Base-by-base conservation (phyloP, 495 filamentous ascomycete species). In the Penicillium riverlandense region DNA sequence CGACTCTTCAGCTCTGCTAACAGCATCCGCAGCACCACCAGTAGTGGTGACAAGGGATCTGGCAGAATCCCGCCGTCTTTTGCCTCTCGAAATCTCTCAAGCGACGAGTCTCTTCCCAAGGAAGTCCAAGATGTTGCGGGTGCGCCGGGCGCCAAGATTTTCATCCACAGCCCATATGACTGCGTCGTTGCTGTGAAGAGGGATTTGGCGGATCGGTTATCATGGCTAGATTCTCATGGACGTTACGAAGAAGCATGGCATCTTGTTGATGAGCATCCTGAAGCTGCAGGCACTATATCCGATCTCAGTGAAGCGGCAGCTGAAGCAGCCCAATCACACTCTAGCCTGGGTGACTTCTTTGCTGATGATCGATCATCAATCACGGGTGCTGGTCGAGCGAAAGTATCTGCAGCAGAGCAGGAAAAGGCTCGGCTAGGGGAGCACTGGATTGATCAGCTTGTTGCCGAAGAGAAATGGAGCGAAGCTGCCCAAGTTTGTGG, bases 131-230 rank as follows among this genome's bases (percentile, higher is more conserved):
- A 73, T 45, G 55, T 71, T 36, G 56, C 68, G 12, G 61, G 63
- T 12, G 80, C 79, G 11, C 76, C 80, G 7, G 90, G 92, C 0
- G 76, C 90, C 48, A 97, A 96, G 53, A 87, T 98, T 22, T 96
- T 95, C 58, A 85, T 98, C 29, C 88, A 94, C 40, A 96, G 90
- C 53, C 94, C 94, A 1, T 98, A 92, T 52, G 92, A 98, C 65
- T 95, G 90, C 50, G 79, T 96, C 15, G 71, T 95, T 43, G 85
- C 88, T 0, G 84, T 91, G 0, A 88, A 88, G 53, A 71, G 92
- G 49, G 90, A 95, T 50, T 70, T 90, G 10, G 63, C 78, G 0
- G 92, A 98, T 58, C 89, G 92, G 50, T 65, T 97, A 11, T 70
- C 75, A 6, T 98, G 90, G 90, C 66, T 96, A 1, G 63, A 92